These are phyloP conservation scores for Ailanthus altissimus DNA, from an alignment of 345 rosid species.

Conservation along the genomic window DNA sequence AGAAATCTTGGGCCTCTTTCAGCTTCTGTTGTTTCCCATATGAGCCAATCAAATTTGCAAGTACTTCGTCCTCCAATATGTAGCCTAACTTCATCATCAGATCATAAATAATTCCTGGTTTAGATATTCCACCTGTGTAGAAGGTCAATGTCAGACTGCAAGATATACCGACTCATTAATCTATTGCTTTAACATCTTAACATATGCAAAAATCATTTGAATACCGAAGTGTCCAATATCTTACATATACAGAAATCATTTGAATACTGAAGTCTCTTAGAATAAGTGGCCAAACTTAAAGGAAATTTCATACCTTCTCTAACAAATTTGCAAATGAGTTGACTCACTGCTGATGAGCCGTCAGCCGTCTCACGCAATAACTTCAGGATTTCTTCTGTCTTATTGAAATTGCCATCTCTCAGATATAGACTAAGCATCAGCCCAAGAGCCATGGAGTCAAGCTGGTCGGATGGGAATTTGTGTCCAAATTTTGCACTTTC, in stretches of 20 bases:
- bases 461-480: conserved; percentile 31
- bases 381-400: conserved; percentile 47
- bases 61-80: conserved; percentile 49
- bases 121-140: conserved; percentile 51
- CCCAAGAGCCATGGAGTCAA: conserved; percentile 55
- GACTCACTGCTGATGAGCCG: conserved; percentile 51
- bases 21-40: conserved; percentile 58
- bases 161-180: background rate
- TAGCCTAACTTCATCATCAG: conserved; percentile 46
- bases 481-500: conserved; percentile 28
- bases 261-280: too few relatives aligned
- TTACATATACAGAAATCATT: too few relatives aligned
- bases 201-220: background rate
- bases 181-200: conserved; percentile 5
- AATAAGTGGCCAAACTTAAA: background rate
- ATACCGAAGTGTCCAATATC: background rate
- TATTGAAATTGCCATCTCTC: conserved; percentile 33
- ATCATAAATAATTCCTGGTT: conserved; percentile 45
- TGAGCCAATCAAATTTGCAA: conserved; percentile 52
- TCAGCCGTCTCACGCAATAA: conserved; percentile 49
- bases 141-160: conserved; percentile 21
- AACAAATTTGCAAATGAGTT: conserved; percentile 49
- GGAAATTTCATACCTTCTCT: conserved; percentile 49
- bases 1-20: conserved; percentile 54
- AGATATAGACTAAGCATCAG: conserved; percentile 54